phyloP scores from a whole-genome alignment of 305 asterid genomes.

The Fraxinus greggii region DNA sequence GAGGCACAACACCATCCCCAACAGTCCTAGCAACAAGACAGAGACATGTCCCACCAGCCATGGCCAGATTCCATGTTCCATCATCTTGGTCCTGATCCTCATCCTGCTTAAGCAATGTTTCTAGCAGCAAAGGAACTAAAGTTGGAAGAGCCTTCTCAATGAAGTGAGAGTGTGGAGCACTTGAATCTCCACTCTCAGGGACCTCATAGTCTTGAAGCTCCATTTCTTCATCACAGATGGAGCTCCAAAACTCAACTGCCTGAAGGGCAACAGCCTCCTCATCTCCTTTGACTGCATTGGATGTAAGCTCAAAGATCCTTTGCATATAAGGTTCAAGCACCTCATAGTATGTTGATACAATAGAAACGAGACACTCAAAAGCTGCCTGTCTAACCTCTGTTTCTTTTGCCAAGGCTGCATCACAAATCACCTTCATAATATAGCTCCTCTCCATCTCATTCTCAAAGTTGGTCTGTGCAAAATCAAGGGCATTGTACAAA shows the following conservation, averaged over 20 bases:
- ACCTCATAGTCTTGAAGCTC: conserved; percentile 76
- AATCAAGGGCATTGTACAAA: conserved; percentile 76
- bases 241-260: conserved; percentile 94
- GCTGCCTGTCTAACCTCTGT: conserved; percentile 80
- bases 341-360: conserved; percentile 80
- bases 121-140: conserved; percentile 79
- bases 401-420: conserved; percentile 75
- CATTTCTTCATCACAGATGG: conserved; percentile 88
- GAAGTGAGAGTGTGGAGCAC: conserved; percentile 59
- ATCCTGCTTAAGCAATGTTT: conserved; percentile 84
- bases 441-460: conserved; percentile 83
- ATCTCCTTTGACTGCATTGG: conserved; percentile 79
- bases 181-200: conserved; percentile 60
- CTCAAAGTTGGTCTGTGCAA: conserved; percentile 85
- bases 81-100: conserved; percentile 93
- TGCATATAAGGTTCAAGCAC: conserved; percentile 81
- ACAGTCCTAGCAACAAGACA: conserved; percentile 83
- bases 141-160: conserved; percentile 76
- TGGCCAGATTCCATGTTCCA: conserved; percentile 89
- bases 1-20: conserved; percentile 76
- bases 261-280: conserved; percentile 87
- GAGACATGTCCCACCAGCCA: conserved; percentile 96
- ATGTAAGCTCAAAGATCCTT: conserved; percentile 68
- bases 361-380: conserved; percentile 86
- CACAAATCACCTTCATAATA: conserved; percentile 82